Evolutionary conservation across 2,329 filamentous ascomycete genomes (phyloP), one percentile per base, ranked within the genome.

Genomic region (Phyllachora maydis): DNA sequence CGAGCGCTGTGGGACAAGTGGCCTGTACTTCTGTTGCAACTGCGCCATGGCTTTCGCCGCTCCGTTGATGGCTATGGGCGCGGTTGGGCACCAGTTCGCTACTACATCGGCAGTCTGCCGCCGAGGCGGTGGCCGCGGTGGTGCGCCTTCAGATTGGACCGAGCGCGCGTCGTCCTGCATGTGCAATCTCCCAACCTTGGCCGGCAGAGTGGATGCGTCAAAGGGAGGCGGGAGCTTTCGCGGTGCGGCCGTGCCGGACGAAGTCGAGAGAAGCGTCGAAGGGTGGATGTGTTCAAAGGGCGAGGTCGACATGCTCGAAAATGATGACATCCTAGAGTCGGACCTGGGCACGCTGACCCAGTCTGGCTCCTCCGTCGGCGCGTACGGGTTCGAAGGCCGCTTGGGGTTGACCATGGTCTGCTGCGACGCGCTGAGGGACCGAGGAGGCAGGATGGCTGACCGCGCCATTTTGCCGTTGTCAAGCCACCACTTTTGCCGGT

Each of bases 331-430:
- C 18, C 59, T 54, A 10, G 62, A 63, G 19, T 56, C 52, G 3
- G 57, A 49, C 16, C 63, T 50, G 12, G 65, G 58, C 5, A 73
- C 54, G 4, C 59, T 60, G 19, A 91, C 67, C 88, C 88, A 95
- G 38, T 93, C 83, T 7, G 73, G 65, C 43, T 91, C 78, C 16
- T 72, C 59, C 2, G 64, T 70, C 1, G 62, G 54, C 2, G 59
- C 61, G 43, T 90, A 95, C 0, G 88, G 88, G 37, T 95, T 95
- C 1, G 75, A 66, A 8, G 68, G 65, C 22, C 78, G 65, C 16
- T 66, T 60, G 2, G 73, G 66, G 41, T 92, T 93, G 12, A 78
- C 59, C 3, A 68, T 51, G 35, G 68, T 59, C 8, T 62, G 56
- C 18, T 59, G 57, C 3, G 36, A 39, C 3, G 56, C 49, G 23